Conservation (phyloP, 2,329 filamentous ascomycete species). For the Fusarium robinianum region DNA sequence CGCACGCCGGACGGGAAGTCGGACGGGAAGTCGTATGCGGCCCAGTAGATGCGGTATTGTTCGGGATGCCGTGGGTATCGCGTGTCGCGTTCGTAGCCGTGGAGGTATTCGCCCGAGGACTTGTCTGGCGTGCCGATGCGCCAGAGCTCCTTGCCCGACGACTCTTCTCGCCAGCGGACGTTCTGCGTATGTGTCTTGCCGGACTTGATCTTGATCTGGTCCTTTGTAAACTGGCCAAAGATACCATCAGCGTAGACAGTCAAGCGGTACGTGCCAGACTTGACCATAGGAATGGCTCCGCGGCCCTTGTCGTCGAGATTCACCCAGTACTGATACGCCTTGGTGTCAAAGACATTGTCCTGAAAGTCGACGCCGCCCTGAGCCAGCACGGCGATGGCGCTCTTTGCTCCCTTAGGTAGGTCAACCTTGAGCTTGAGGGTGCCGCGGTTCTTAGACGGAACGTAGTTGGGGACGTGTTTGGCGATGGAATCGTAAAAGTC, state of each 20-base stretch:
- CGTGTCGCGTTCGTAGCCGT: constrained; percentile 56
- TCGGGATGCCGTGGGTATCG: constrained; percentile 56
- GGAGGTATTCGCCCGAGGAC: constrained; percentile 62
- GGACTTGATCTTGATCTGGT: constrained; percentile 51
- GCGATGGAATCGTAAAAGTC: constrained; percentile 68
- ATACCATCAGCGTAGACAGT: constrained; percentile 66
- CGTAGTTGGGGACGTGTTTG: constrained; percentile 61
- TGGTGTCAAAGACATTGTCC: constrained; percentile 53
- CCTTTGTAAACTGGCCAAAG: constrained; percentile 63
- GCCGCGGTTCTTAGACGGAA: constrained; percentile 56
- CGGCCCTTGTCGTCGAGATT: constrained; percentile 53
- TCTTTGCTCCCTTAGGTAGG: constrained; percentile 56
- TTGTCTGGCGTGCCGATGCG: constrained; percentile 67
- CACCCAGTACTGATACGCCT: constrained; percentile 67
- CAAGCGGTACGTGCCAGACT: constrained; percentile 62
- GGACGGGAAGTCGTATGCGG: constrained; percentile 59
- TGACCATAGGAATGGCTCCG: constrained; percentile 59
- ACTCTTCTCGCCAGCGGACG: constrained; percentile 58
- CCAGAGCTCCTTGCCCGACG: constrained; percentile 62
- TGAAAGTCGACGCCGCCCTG: constrained; percentile 41
- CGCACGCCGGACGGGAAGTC: constrained; percentile 64
- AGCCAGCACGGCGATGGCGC: constrained; percentile 58
- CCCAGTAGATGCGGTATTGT: constrained; percentile 67
- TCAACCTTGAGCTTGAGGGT: constrained; percentile 54
- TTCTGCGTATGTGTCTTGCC: constrained; percentile 43